These are phyloP conservation scores for Rhodotorula babjevae DNA, from an alignment of 768 basidiomycete genomes.

Conservation along the genomic window DNA sequence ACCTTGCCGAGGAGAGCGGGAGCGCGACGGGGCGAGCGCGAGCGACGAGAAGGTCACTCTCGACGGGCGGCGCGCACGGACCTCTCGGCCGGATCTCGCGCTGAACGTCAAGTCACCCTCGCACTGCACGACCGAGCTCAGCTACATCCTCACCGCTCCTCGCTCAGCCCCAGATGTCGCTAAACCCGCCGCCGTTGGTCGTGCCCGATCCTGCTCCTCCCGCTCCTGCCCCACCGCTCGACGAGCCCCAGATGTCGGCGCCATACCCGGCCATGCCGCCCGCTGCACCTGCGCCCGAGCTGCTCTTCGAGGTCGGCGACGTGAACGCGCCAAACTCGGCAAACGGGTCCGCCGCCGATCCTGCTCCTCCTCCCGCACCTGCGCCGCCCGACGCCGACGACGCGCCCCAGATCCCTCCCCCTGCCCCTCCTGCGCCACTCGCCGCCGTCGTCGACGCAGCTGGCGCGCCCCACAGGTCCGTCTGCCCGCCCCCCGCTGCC, in stretches of 20 bases:
- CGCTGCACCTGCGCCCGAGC: no score
- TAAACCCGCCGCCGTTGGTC: slow-evolving; percentile 8
- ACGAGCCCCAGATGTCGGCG: slow-evolving; percentile 7
- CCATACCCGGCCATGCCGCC: slow-evolving; percentile 1
- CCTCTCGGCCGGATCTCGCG: no score
- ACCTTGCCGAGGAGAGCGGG: no score
- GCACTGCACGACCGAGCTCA: neutral
- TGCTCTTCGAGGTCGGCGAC: neutral
- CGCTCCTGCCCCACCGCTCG: neutral
- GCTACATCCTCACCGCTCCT: no score
- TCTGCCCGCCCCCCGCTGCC: neutral
- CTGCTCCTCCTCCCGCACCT: neutral
- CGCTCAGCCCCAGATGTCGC: slow-evolving; percentile 30
- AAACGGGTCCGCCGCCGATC: slow-evolving; percentile 23
- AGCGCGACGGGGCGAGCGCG: no score
- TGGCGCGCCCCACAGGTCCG: slow-evolving; percentile 8
- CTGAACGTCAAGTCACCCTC: no score
- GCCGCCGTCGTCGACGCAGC: neutral
- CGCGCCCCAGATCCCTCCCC: neutral
- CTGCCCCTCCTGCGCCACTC: no score
- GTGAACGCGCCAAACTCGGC: slow-evolving; percentile 34
- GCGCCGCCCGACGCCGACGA: slow-evolving; percentile 1
- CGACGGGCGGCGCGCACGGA: no score
- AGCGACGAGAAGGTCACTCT: no score
- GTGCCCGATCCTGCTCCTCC: neutral